Evolutionary conservation across 305 asterid species (phyloP).

Genomic region (Striga hermonthica): DNA sequence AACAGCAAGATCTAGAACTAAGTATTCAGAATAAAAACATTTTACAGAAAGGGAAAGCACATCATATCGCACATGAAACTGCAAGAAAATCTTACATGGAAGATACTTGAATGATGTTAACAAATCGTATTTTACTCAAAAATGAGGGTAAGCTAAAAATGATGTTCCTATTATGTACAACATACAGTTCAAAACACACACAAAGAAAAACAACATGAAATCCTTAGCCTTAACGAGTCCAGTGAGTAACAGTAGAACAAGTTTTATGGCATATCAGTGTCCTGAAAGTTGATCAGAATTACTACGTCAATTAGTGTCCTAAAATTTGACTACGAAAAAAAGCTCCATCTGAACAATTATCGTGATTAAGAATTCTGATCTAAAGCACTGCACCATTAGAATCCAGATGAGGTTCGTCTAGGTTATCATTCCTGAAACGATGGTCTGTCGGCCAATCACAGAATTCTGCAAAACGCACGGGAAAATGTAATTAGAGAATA

Average conservation of each 20-base stretch:
- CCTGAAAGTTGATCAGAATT: background rate
- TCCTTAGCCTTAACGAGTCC: background rate
- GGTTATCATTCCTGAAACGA: constrained; percentile 51
- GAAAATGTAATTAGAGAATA: background rate
- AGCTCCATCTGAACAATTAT: background rate
- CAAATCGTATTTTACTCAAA: background rate
- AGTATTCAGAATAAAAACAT: constrained; percentile 4
- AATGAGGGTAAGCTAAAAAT: no score
- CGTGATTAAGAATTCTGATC: background rate
- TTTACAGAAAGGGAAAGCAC: background rate
- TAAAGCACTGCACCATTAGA: constrained; percentile 47
- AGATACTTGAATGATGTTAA: background rate
- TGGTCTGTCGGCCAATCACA: constrained; percentile 47
- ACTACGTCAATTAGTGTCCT: no score
- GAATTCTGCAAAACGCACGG: constrained; percentile 41
- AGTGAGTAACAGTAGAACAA: constrained; percentile 7
- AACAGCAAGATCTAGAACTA: constrained; percentile 9
- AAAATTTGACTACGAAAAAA: no score
- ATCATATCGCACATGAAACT: no score
- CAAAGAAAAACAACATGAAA: no score
- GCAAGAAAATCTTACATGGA: background rate
- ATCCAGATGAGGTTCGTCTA: constrained; percentile 40
- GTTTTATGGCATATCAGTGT: background rate
- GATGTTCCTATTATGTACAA: no score
- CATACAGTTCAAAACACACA: no score